Percentiles rank a stretch among this genome's conserved stretches.
These are phyloP conservation scores for Polygonum aviculare DNA, from an alignment of 148 eudicot species.

Conservation along the genomic window DNA sequence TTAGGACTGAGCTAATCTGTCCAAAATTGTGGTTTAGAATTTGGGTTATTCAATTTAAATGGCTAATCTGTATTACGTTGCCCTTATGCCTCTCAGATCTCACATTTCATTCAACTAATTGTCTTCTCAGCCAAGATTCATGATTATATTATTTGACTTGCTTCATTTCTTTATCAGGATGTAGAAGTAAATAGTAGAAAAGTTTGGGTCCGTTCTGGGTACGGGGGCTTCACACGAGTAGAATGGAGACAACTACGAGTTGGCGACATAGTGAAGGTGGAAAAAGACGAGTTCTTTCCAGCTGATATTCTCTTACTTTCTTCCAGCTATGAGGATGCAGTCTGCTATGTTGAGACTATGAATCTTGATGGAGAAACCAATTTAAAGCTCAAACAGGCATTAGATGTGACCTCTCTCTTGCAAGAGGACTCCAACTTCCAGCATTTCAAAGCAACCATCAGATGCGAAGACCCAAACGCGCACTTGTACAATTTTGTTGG, in stretches of 20 bases:
- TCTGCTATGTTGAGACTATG: conserved; percentile 92
- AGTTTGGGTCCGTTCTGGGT: conserved; percentile 47
- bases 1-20: not conserved
- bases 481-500: conserved; percentile 74
- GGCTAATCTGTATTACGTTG: not conserved
- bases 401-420: conserved; percentile 53
- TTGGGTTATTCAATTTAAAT: not conserved
- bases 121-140: not conserved
- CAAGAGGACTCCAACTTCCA: conserved; percentile 39
- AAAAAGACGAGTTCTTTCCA: conserved; percentile 85
- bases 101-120: not conserved
- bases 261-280: conserved; percentile 81
- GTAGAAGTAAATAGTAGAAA: conserved; percentile 65
- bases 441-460: conserved; percentile 53
- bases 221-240: conserved; percentile 43
- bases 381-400: conserved; percentile 77
- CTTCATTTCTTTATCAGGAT: conserved; percentile 41
- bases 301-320: conserved; percentile 80
- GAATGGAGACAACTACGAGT: conserved; percentile 68
- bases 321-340: conserved; percentile 76
- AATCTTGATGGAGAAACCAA: conserved; percentile 98
- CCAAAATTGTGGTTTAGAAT: not conserved
- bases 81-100: not conserved
- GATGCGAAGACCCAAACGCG: conserved; percentile 89
- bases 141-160: not conserved